A percentile compares a stretch with the other conserved stretches of the same genome.
Conservation (phyloP, 768 basidiomycete species). For the Xerocomellus intermedius region DNA sequence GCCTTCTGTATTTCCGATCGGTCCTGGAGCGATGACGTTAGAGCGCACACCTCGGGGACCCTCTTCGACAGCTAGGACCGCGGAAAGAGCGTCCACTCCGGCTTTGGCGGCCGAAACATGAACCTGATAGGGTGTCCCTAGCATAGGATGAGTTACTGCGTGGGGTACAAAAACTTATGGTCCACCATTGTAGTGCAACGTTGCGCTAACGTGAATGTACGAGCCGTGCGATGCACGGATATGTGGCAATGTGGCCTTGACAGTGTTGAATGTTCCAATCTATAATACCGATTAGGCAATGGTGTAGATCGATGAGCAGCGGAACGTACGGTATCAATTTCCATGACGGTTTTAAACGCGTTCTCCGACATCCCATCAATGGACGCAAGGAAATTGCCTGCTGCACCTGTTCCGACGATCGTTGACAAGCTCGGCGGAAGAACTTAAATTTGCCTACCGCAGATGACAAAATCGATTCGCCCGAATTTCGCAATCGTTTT, state of each 20-base stretch:
- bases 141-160: neutral
- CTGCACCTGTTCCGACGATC: constrained; percentile 61
- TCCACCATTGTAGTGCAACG: constrained; percentile 78
- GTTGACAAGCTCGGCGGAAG: neutral
- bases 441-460: constrained; percentile 51
- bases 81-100: constrained; percentile 84
- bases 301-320: neutral
- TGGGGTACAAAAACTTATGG: neutral
- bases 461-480: constrained; percentile 91
- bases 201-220: constrained; percentile 89
- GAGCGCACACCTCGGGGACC: constrained; percentile 93
- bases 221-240: constrained; percentile 71
- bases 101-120: constrained; percentile 97
- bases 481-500: constrained; percentile 77
- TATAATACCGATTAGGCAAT: constrained; percentile 26
- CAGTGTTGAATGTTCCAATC: constrained; percentile 92
- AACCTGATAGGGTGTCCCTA: constrained; percentile 81
- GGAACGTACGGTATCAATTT: constrained; percentile 82
- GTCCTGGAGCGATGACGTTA: constrained; percentile 82
- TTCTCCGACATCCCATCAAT: constrained; percentile 83
- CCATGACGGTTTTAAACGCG: constrained; percentile 88
- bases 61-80: constrained; percentile 88
- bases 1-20: constrained; percentile 79
- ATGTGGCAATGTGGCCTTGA: constrained; percentile 85
- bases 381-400: constrained; percentile 93